Evolutionary conservation across 345 rosid genomes (phyloP), one percentile per base, ranked within the genome.

Genomic region (Aegle marmelos): DNA sequence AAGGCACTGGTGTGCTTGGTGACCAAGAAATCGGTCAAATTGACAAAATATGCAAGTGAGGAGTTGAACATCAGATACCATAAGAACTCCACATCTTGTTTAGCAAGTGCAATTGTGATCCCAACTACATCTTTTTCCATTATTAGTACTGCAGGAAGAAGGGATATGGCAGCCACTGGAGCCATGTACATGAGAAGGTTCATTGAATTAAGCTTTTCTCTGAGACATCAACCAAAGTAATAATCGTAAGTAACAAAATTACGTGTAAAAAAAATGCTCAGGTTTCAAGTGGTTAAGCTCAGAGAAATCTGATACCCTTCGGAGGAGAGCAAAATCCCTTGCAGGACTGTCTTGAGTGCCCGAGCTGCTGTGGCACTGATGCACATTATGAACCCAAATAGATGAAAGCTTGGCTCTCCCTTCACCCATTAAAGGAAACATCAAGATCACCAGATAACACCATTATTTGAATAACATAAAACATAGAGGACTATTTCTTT

Each of bases 141-240:
- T 1, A 76, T 60, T 9, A 83, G 9, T 25, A 83, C 78, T 17
- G 76, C 33, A 25, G 90, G 90, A 54, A 85, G 65, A 34, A 88
- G 90, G 78, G 73, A 78, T 9, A 69, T 61, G 11, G 81, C 87
- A 24, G 90, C 88, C 45, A 88, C 82, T 7, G 88, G 90, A 36
- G 88, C 86, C 90, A 88, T 88, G 80, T 82, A 88, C 87, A 88
- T 76, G 25, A 88, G 80, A 54, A 88, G 84, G 86, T 88, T 88
- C 88, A 88, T 83, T 25, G 90, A 85, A 60, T 85, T 84, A 2
- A 85, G 90, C 75, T 61, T 85, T 77, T 88, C 90, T 78, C 90
- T 85, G 85, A 33, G 0, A 37, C 76, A 67, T 27, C 25, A 21
- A 4, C 28, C 14, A 30, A 9, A 63, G n/a, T 3, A 4, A 41